phyloP scores from a whole-genome alignment of 2,329 filamentous ascomycete genomes.

The Monilinia laxa region DNA sequence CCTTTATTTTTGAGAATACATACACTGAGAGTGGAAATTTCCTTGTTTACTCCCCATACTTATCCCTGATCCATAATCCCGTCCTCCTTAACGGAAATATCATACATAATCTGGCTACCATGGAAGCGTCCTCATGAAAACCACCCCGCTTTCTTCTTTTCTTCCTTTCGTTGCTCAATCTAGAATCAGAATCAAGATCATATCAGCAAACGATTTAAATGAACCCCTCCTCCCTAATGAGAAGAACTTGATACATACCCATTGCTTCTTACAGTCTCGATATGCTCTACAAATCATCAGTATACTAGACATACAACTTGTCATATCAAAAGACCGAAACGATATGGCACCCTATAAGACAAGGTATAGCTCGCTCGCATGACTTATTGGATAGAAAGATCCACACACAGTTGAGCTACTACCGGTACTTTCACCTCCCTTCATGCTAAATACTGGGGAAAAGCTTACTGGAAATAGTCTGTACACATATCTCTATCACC shows the following conservation, averaged over 20 bases:
- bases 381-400: conserved; percentile 9
- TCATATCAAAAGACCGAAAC: neutral
- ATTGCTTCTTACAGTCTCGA: conserved; percentile 90
- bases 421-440: neutral
- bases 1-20: neutral
- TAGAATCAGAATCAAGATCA: conserved; percentile 29
- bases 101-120: neutral
- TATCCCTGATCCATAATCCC: neutral
- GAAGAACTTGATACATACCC: conserved; percentile 60
- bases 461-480: conserved; percentile 88
- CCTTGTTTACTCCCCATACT: neutral
- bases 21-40: neutral
- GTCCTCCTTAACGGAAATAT: neutral
- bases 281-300: conserved; percentile 65
- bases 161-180: conserved; percentile 49
- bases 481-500: conserved; percentile 86
- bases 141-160: conserved; percentile 43
- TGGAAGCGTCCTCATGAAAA: conserved; percentile 27
- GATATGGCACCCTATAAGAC: neutral
- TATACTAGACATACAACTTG: no score
- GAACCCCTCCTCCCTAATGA: no score
- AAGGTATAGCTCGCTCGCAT: neutral
- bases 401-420: conserved; percentile 9
- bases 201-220: conserved; percentile 2
- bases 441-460: conserved; percentile 8